Evolutionary conservation across 345 rosid genomes (phyloP).

Genomic region (Arabis alpina): DNA sequence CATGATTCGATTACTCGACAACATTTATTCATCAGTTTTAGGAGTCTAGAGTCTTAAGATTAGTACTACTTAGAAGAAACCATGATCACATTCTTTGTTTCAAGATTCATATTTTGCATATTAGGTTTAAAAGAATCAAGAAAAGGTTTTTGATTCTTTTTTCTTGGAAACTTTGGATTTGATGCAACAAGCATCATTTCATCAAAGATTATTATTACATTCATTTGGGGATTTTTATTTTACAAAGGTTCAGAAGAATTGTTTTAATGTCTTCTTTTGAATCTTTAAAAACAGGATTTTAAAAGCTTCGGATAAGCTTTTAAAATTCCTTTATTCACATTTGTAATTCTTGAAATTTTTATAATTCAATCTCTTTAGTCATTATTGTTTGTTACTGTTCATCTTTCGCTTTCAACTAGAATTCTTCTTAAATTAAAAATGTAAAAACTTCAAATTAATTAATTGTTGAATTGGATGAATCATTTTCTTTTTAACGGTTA

Average conservation of each 20-base stretch:
- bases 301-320: constrained; percentile 45
- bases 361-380: constrained; percentile 25
- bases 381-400: constrained; percentile 19
- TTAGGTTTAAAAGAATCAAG: constrained; percentile 35
- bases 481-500: constrained; percentile 26
- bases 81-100: constrained; percentile 36
- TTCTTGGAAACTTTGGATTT: neutral
- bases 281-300: constrained; percentile 26
- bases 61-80: constrained; percentile 18
- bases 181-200: constrained; percentile 41
- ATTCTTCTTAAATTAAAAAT: neutral
- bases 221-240: constrained; percentile 34
- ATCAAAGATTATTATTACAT: constrained; percentile 23
- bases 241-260: constrained; percentile 39
- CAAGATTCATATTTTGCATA: constrained; percentile 37
- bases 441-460: neutral
- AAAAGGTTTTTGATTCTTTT: constrained; percentile 37
- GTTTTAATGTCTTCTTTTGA: constrained; percentile 48
- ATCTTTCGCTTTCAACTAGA: constrained; percentile 7
- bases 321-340: constrained; percentile 14
- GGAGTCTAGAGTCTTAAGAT: constrained; percentile 38
- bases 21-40: constrained; percentile 31
- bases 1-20: no score
- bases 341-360: constrained; percentile 37
- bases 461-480: constrained; percentile 22